Percentiles rank a stretch among this genome's conserved stretches.
phyloP scores from a whole-genome alignment of 805 yeast genomes.

The Brettanomyces naardenensis region DNA sequence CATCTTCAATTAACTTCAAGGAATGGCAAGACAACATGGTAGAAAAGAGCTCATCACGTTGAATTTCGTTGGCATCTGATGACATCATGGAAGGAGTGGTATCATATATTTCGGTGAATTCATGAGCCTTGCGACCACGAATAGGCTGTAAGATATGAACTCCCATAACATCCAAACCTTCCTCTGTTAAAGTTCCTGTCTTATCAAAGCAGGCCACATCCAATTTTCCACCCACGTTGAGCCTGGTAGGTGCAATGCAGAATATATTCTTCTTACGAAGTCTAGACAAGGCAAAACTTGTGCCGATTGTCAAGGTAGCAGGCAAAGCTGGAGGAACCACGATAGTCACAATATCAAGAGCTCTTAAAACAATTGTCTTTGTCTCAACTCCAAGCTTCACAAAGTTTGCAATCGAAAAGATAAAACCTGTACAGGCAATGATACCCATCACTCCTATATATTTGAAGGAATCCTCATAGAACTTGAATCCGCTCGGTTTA shows the following conservation, averaged over 20 bases:
- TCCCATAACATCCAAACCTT: constrained; percentile 82
- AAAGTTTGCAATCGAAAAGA: constrained; percentile 76
- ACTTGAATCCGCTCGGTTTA: constrained; percentile 86
- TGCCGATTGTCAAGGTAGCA: constrained; percentile 94
- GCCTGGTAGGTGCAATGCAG: constrained; percentile 91
- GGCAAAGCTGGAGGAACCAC: constrained; percentile 99
- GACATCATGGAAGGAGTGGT: constrained; percentile 12
- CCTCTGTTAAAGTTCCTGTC: constrained; percentile 96
- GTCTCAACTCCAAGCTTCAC: constrained; percentile 65
- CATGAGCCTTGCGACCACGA: constrained; percentile 19
- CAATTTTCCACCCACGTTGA: constrained; percentile 91
- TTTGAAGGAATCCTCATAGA: constrained; percentile 89
- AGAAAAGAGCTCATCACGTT: constrained; percentile 27
- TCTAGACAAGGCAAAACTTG: constrained; percentile 81
- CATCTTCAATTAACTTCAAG: constrained; percentile 67
- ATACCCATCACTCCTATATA: constrained; percentile 92
- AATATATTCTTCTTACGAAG: constrained; percentile 62
- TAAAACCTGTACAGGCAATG: constrained; percentile 79
- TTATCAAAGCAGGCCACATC: constrained; percentile 92
- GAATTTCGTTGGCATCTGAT: constrained; percentile 6
- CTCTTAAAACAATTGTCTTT: constrained; percentile 71
- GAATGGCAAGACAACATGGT: constrained; percentile 82
- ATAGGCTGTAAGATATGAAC: constrained; percentile 30
- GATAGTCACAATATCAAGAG: constrained; percentile 88
- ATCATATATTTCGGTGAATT: constrained; percentile 18